Percentiles rank a stretch among this genome's conserved stretches.
Evolutionary conservation across 2,329 filamentous ascomycete genomes (phyloP).

Genomic region (Monosporascus cannonballus): DNA sequence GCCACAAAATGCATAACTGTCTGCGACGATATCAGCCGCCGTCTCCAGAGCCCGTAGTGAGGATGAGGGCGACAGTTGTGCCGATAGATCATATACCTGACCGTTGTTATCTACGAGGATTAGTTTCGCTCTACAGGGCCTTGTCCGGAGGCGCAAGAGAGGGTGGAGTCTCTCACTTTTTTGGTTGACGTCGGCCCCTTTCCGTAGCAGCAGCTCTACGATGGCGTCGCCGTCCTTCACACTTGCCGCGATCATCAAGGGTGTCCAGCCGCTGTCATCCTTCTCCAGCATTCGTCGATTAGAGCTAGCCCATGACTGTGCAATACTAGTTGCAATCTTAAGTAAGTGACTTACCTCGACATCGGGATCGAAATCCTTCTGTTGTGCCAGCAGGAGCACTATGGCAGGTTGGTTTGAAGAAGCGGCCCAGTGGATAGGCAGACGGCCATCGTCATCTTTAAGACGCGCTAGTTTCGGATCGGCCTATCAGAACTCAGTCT

Average conservation of each 20-base stretch:
- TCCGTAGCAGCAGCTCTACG: constrained; percentile 60
- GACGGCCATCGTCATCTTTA: constrained; percentile 80
- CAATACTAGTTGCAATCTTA: too few relatives aligned
- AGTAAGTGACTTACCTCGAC: constrained; percentile 49
- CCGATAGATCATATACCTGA: constrained; percentile 39
- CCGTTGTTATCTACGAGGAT: constrained; percentile 52
- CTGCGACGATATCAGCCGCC: constrained; percentile 32
- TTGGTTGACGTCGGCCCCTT: constrained; percentile 65
- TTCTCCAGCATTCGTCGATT: neutral
- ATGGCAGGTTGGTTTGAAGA: constrained; percentile 77
- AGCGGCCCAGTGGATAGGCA: constrained; percentile 90
- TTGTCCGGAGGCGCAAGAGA: neutral
- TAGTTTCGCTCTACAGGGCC: neutral
- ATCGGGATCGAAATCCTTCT: constrained; percentile 75
- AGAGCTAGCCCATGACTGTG: neutral
- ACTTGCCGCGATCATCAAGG: constrained; percentile 76
- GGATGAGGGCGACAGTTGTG: neutral
- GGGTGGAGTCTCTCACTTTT: constrained; percentile 46
- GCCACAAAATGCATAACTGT: constrained; percentile 88
- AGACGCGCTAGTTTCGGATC: constrained; percentile 69
- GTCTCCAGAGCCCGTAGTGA: neutral
- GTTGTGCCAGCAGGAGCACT: constrained; percentile 63
- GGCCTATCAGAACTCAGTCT: constrained; percentile 43
- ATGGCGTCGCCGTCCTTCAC: constrained; percentile 66
- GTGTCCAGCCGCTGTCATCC: constrained; percentile 77